Evolutionary conservation across 768 basidiomycete species (phyloP).

Genomic region (Suillus clintonianus): DNA sequence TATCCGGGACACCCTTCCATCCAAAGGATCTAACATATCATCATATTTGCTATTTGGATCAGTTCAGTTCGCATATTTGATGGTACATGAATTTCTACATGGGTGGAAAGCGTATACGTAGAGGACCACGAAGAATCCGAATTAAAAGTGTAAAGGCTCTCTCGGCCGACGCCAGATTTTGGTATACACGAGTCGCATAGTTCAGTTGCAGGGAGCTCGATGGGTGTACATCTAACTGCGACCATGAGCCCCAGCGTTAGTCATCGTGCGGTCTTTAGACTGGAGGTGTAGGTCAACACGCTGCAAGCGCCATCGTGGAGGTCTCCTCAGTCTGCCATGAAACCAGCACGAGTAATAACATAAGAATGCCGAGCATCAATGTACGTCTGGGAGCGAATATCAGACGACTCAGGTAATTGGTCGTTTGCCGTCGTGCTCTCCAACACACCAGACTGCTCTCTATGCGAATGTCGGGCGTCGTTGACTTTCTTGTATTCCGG

Average conservation of each 20-base stretch:
- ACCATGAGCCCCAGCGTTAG: neutral
- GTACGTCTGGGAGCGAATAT: neutral
- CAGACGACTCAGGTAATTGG: neutral
- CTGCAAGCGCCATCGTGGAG: neutral
- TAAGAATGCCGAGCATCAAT: neutral
- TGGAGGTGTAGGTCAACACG: neutral
- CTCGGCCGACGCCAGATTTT: neutral
- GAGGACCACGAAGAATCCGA: neutral
- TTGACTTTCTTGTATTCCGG: neutral
- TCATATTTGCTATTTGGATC: slow-evolving; percentile 6
- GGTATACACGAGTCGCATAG: neutral
- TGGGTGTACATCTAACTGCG: neutral
- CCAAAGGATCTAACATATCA: slow-evolving; percentile 11
- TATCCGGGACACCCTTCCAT: neutral
- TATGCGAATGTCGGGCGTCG: neutral
- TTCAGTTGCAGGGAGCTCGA: neutral
- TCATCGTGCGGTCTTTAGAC: neutral
- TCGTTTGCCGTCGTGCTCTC: neutral
- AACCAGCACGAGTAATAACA: neutral
- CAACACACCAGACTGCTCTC: neutral
- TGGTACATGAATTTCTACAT: slow-evolving; percentile 6
- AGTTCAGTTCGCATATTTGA: slow-evolving; percentile 4
- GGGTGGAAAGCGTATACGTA: too few relatives aligned
- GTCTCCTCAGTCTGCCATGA: neutral
- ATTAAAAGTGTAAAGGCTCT: neutral